Conservation (phyloP, 345 rosid genomes). For the Corchorus capsularis region DNA sequence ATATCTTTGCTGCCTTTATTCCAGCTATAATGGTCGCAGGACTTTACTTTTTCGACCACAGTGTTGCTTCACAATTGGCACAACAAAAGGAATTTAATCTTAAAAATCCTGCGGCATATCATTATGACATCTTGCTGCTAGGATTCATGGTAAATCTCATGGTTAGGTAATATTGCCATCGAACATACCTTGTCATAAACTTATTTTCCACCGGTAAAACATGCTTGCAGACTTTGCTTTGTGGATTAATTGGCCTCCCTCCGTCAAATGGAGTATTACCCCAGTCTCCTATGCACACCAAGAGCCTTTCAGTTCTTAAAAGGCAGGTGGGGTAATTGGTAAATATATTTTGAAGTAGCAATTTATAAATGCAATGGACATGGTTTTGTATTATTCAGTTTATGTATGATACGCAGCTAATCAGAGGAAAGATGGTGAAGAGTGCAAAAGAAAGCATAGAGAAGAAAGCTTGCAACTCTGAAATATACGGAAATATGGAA, state of each 20-base stretch:
- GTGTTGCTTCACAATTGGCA: constrained; percentile 77
- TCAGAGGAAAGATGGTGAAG: constrained; percentile 66
- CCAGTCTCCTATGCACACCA: constrained; percentile 93
- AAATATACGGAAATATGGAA: constrained; percentile 76
- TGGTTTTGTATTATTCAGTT: constrained; percentile 1
- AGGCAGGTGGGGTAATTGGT: constrained; percentile 65
- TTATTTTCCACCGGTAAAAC: background rate
- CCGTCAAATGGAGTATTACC: constrained; percentile 92
- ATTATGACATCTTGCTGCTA: constrained; percentile 69
- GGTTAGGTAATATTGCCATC: no score
- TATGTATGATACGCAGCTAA: constrained; percentile 40
- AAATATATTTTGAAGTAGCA: background rate
- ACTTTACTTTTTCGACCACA: constrained; percentile 83
- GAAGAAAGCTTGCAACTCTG: constrained; percentile 54
- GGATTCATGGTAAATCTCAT: constrained; percentile 59
- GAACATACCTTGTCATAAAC: background rate
- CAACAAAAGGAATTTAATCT: constrained; percentile 90
- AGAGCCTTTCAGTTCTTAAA: constrained; percentile 79
- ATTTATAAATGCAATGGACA: background rate
- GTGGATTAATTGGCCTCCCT: constrained; percentile 81
- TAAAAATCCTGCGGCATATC: constrained; percentile 79
- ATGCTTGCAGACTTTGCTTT: constrained; percentile 63
- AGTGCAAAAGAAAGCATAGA: constrained; percentile 73
- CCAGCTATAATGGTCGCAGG: constrained; percentile 83
- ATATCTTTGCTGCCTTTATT: constrained; percentile 65